A percentile compares a stretch with the other conserved stretches of the same genome.
Evolutionary conservation across 148 eudicot species (phyloP).

Genomic region (Vaccinium corymbosum): DNA sequence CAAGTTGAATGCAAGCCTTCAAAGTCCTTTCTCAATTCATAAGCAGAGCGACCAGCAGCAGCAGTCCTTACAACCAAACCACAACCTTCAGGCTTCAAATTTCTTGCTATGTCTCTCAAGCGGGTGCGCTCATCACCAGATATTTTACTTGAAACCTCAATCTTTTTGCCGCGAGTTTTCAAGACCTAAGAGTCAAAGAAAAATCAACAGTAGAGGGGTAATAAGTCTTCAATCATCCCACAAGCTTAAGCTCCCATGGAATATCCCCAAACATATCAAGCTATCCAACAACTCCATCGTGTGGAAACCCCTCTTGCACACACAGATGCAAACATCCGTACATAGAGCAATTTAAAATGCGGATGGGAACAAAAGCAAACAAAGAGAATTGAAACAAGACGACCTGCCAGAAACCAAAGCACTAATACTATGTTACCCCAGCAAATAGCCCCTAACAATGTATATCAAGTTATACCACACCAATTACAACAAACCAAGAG

Average conservation of each 20-base stretch:
- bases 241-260: neutral
- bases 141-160: slow-evolving; percentile 82
- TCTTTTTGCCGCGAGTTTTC: slow-evolving; percentile 50
- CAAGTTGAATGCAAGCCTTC: slow-evolving; percentile 84
- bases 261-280: neutral
- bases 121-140: slow-evolving; percentile 81
- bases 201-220: slow-evolving; percentile 1
- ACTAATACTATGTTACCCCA: neutral
- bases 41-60: slow-evolving; percentile 79
- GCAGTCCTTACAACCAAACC: slow-evolving; percentile 87
- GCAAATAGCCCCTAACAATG: neutral
- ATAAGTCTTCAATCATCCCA: neutral
- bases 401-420: neutral
- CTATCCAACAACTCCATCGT: neutral
- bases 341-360: neutral
- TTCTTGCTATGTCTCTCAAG: slow-evolving; percentile 75
- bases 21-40: slow-evolving; percentile 82
- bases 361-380: neutral
- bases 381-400: neutral
- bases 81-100: slow-evolving; percentile 81
- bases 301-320: neutral
- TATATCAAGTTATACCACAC: neutral
- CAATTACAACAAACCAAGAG: neutral
- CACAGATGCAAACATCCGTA: neutral
- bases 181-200: slow-evolving; percentile 44